These are phyloP conservation scores for Diaporthe sp. DNA, from an alignment of 2,329 filamentous ascomycete species.

Conservation along the genomic window DNA sequence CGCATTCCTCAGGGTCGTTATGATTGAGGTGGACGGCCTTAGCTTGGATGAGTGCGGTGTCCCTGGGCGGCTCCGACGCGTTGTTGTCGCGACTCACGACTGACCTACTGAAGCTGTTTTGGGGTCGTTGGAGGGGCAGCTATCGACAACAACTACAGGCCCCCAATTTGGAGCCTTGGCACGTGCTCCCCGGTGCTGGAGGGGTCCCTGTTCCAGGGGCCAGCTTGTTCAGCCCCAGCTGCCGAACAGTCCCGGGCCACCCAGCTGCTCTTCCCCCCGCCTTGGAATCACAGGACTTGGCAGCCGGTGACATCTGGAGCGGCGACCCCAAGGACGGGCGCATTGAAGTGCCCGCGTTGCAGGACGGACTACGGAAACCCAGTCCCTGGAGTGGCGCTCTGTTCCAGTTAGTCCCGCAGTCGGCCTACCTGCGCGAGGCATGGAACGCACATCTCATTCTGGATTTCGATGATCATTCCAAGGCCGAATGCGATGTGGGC, in stretches of 20 bases:
- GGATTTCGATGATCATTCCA: slow-evolving; percentile 28
- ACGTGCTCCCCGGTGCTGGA: slow-evolving; percentile 10
- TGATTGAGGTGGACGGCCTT: background rate
- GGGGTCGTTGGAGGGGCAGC: slow-evolving; percentile 25
- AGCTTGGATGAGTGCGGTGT: background rate
- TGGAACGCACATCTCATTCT: slow-evolving; percentile 21
- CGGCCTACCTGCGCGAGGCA: slow-evolving; percentile 2
- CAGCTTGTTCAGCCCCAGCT: slow-evolving; percentile 14
- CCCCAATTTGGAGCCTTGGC: slow-evolving; percentile 2
- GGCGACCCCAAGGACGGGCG: background rate
- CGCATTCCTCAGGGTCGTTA: background rate
- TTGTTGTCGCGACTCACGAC: slow-evolving; percentile 24
- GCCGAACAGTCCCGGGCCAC: background rate
- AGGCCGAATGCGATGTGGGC: slow-evolving; percentile 22
- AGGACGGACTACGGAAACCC: background rate
- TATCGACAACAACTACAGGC: background rate
- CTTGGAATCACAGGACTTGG: slow-evolving; percentile 3
- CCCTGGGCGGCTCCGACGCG: slow-evolving; percentile 3
- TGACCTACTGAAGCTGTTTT: background rate
- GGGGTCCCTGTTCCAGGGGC: slow-evolving; percentile 21
- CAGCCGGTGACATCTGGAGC: background rate
- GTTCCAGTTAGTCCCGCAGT: background rate
- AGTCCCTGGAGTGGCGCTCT: background rate
- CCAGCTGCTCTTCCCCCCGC: background rate
- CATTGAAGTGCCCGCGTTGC: background rate